A percentile compares a stretch with the other conserved stretches of the same genome.
Conservation (phyloP, 352 stramenopile species). For the Phytopythium oedochilum region DNA sequence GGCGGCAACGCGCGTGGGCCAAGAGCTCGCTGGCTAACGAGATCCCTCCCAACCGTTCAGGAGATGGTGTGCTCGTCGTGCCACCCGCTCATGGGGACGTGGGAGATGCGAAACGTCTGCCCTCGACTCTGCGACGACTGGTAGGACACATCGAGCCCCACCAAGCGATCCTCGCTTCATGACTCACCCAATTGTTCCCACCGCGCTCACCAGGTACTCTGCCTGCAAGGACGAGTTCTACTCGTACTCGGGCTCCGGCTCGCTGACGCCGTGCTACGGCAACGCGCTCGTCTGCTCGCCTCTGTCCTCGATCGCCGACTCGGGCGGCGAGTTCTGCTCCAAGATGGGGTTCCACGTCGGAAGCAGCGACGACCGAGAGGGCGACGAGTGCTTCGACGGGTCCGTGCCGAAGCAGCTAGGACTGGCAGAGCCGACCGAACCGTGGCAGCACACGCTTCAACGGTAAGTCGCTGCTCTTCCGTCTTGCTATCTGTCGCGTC, state of each 20-base stretch:
- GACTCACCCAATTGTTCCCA: neutral
- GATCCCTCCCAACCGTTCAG: conserved; percentile 16
- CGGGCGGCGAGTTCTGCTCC: conserved; percentile 58
- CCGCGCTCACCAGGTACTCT: conserved; percentile 19
- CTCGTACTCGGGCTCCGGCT: conserved; percentile 47
- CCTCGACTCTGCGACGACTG: conserved; percentile 72
- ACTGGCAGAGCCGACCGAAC: conserved; percentile 48
- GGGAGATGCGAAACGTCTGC: conserved; percentile 69
- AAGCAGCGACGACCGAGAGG: conserved; percentile 54
- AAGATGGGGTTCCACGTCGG: conserved; percentile 82
- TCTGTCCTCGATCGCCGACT: conserved; percentile 46
- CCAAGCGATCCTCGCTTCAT: neutral
- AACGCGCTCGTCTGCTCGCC: conserved; percentile 80
- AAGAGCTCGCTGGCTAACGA: neutral
- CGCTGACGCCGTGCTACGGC: conserved; percentile 72
- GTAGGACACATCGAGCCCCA: conserved; percentile 13
- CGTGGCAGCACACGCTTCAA: conserved; percentile 44
- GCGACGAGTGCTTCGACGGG: conserved; percentile 78
- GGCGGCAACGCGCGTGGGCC: neutral
- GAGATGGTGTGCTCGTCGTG: conserved; percentile 81
- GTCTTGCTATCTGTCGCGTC: neutral
- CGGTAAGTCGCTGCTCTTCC: conserved; percentile 12
- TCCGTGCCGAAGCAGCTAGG: conserved; percentile 58
- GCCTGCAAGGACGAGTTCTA: conserved; percentile 78
- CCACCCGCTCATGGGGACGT: conserved; percentile 74